Conservation (phyloP, 352 stramenopile species). For the Peronospora farinosa region DNA sequence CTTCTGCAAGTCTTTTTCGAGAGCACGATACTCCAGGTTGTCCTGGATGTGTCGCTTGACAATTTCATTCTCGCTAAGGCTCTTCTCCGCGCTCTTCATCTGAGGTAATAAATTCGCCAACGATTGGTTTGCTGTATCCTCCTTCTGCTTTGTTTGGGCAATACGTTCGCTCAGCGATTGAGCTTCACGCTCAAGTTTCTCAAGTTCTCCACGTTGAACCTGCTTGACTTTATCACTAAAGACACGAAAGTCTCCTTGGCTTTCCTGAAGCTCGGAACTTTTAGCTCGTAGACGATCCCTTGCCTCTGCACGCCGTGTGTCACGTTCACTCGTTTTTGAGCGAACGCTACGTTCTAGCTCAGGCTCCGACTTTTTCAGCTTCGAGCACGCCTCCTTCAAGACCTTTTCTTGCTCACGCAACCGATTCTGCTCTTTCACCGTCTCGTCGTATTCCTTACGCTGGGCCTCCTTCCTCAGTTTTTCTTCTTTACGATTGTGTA, state of each 20-base stretch:
- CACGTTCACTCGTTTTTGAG: constrained; percentile 38
- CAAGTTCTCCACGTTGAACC: constrained; percentile 29
- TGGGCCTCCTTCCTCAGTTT: constrained; percentile 46
- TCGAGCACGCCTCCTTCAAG: constrained; percentile 39
- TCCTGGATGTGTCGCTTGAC: constrained; percentile 69
- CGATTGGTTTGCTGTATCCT: constrained; percentile 30
- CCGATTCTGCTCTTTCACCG: constrained; percentile 42
- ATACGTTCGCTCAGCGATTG: constrained; percentile 38
- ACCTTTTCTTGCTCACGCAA: constrained; percentile 52
- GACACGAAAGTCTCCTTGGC: constrained; percentile 36
- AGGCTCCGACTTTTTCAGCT: constrained; percentile 36
- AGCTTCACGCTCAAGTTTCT: constrained; percentile 43
- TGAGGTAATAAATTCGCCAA: constrained; percentile 46
- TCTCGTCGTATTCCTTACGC: constrained; percentile 48
- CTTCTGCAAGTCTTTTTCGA: constrained; percentile 44
- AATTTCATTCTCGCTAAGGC: constrained; percentile 44
- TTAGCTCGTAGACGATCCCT: constrained; percentile 28
- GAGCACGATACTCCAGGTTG: constrained; percentile 63
- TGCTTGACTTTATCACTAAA: constrained; percentile 42
- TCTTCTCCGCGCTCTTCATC: constrained; percentile 34
- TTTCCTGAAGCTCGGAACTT: constrained; percentile 34
- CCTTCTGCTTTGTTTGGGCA: constrained; percentile 36
- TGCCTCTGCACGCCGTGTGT: constrained; percentile 25
- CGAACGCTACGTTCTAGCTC: constrained; percentile 38
- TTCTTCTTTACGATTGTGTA: constrained; percentile 51